Conservation (phyloP, 148 eudicot species). For the Tetragonia tetragonoides region DNA sequence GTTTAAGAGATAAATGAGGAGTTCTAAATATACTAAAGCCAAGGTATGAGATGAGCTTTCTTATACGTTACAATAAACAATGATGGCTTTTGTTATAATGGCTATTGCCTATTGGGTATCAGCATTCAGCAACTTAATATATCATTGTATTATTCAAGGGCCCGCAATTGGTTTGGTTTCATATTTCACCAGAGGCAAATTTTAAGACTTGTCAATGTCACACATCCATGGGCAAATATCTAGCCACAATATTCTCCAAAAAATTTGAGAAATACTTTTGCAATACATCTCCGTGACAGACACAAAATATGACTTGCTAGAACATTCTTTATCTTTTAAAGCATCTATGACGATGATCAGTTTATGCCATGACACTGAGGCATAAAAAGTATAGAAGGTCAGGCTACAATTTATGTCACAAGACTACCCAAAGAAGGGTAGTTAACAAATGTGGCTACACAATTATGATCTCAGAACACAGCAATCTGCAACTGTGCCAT, state of each 20-base stretch:
- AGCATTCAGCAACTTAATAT: not conserved
- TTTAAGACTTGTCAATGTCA: not conserved
- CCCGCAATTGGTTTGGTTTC: not conserved
- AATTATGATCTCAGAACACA: not conserved
- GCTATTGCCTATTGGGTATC: not conserved
- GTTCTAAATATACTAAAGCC: not conserved
- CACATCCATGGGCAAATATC: constrained; percentile 1
- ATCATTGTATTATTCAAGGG: not conserved
- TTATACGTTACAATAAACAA: not conserved
- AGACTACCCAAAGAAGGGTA: not conserved
- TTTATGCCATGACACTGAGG: not conserved
- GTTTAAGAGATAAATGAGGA: not conserved
- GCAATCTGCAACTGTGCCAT: not conserved
- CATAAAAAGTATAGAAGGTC: not conserved
- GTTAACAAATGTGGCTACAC: not conserved
- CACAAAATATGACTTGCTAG: not conserved
- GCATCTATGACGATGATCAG: not conserved
- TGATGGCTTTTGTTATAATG: not conserved
- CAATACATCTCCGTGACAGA: not conserved
- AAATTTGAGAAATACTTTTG: not conserved
- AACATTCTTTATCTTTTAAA: not conserved
- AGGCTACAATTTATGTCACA: not conserved
- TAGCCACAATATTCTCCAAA: not conserved
- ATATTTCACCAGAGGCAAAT: not conserved
- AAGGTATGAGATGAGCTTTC: not conserved